These are phyloP conservation scores for Bretziella fagacearum DNA, from an alignment of 2,329 filamentous ascomycete genomes.

Conservation along the genomic window DNA sequence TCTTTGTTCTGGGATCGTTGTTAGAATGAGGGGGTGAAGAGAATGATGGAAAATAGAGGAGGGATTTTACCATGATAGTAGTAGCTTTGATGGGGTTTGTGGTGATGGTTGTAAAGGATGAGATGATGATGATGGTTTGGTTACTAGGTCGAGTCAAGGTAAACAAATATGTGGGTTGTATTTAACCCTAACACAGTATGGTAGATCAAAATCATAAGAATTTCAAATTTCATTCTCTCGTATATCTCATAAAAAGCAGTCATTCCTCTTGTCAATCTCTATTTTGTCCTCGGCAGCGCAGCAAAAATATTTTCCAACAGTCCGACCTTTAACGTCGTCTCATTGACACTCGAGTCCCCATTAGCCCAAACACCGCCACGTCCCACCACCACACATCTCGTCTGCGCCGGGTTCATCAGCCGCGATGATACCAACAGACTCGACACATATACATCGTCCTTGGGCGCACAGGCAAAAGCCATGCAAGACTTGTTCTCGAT, in stretches of 20 bases:
- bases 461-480: slow-evolving; percentile 13
- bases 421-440: slow-evolving; percentile 7
- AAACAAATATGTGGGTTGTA: background rate
- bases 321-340: slow-evolving; percentile 10
- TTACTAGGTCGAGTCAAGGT: background rate
- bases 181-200: slow-evolving; percentile 1
- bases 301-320: slow-evolving; percentile 10
- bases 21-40: background rate
- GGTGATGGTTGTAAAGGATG: background rate
- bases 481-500: slow-evolving; percentile 10
- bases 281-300: background rate
- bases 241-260: background rate
- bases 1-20: slow-evolving; percentile 46
- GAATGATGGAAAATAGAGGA: too few relatives aligned
- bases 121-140: background rate
- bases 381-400: slow-evolving; percentile 7
- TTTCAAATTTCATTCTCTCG: background rate
- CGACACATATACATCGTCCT: slow-evolving; percentile 8
- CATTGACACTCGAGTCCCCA: background rate
- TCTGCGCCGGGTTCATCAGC: slow-evolving; percentile 13
- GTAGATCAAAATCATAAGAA: too few relatives aligned
- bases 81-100: background rate
- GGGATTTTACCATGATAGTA: too few relatives aligned
- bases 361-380: slow-evolving; percentile 10
- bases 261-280: background rate